Conservation (phyloP, 140 eudicot genomes). For the Ambrosia hybrid region DNA sequence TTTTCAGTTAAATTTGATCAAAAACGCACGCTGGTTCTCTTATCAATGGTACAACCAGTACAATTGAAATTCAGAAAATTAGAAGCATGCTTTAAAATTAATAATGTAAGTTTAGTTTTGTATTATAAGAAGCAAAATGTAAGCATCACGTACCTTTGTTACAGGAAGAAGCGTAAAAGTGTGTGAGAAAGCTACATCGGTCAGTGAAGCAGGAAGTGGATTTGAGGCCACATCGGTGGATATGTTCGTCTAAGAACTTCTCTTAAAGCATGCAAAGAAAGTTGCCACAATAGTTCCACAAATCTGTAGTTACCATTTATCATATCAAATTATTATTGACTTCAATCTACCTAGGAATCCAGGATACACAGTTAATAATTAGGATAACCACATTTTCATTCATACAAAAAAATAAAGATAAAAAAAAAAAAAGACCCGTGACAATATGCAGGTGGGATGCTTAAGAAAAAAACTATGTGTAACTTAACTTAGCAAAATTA, state of each 20-base stretch:
- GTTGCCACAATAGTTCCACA: conserved; percentile 61
- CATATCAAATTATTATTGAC: conserved; percentile 15
- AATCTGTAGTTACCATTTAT: conserved; percentile 61
- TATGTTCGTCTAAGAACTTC: conserved; percentile 97
- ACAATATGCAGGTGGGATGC: background rate
- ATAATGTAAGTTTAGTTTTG: background rate
- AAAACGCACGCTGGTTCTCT: background rate
- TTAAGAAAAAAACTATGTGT: background rate
- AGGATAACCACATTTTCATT: background rate
- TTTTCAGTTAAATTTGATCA: conserved; percentile 5
- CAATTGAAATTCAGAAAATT: background rate
- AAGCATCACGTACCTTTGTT: conserved; percentile 62
- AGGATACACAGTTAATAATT: background rate
- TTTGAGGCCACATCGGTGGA: conserved; percentile 90
- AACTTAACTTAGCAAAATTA: background rate
- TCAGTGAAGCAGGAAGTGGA: conserved; percentile 90
- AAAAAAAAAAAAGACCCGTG: background rate
- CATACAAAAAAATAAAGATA: conserved; percentile 1
- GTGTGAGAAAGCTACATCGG: conserved; percentile 97
- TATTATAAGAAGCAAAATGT: background rate
- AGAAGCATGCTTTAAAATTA: background rate
- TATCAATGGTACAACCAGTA: background rate
- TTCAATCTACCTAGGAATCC: conserved; percentile 3
- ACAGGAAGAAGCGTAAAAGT: conserved; percentile 97
- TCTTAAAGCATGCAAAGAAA: conserved; percentile 68